phyloP scores from a whole-genome alignment of 257 asterid species.

The Solanum phureja region DNA sequence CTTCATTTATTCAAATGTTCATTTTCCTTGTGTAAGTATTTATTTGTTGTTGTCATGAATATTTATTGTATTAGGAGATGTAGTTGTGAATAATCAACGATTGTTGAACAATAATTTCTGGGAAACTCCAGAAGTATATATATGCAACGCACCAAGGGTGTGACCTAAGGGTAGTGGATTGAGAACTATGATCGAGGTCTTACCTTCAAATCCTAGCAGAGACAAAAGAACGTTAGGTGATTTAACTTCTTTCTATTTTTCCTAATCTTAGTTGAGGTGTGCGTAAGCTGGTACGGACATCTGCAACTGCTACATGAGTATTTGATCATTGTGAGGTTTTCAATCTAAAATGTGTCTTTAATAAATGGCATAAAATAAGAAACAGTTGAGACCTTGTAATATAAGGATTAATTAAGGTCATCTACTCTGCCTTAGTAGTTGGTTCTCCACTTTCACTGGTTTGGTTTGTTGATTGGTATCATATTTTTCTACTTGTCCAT shows the following conservation, averaged over 20 bases:
- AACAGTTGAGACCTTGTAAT: background rate
- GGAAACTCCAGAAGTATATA: background rate
- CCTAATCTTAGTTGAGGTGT: background rate
- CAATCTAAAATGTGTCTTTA: background rate
- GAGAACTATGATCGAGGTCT: background rate
- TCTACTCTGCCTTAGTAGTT: background rate
- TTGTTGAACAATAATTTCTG: background rate
- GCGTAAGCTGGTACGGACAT: background rate
- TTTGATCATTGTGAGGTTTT: background rate
- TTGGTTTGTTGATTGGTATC: background rate
- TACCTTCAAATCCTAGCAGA: fast-evolving
- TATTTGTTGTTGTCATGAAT: background rate
- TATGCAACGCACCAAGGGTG: background rate
- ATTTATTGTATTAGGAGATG: background rate
- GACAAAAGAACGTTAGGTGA: background rate
- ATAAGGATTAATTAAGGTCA: background rate
- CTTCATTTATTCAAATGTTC: background rate
- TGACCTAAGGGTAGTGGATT: background rate
- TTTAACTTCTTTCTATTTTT: background rate
- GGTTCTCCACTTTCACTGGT: background rate
- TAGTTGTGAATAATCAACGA: background rate
- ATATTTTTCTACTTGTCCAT: background rate
- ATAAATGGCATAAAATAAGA: background rate
- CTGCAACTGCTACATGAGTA: background rate
- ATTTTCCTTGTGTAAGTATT: background rate